Conservation (phyloP, 1,284 basidiomycete species). For the Spongispora temasekensis region DNA sequence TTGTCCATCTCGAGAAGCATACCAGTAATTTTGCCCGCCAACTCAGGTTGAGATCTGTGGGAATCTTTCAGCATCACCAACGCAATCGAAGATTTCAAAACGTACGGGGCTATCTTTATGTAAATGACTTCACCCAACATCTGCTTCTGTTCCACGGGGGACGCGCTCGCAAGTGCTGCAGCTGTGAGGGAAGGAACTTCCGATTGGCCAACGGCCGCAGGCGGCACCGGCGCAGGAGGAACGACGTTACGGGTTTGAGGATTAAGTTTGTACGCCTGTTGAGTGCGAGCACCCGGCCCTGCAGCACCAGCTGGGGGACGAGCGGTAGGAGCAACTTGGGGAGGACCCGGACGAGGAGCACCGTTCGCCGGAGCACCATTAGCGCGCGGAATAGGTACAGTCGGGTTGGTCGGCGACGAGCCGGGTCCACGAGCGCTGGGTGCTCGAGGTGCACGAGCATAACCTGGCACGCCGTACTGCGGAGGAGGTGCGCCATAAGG, state of each 20-base stretch:
- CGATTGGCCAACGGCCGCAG: constrained; percentile 41
- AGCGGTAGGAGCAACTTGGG: constrained; percentile 17
- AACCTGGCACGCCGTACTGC: constrained; percentile 52
- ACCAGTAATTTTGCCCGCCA: constrained; percentile 96
- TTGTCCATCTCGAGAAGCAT: constrained; percentile 99
- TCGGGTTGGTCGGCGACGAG: constrained; percentile 62
- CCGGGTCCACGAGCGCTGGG: constrained; percentile 59
- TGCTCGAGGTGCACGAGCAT: constrained; percentile 54
- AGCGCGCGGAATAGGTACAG: constrained; percentile 56
- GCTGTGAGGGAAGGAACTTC: constrained; percentile 52
- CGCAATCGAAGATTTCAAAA: constrained; percentile 22
- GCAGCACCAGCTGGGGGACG: constrained; percentile 44
- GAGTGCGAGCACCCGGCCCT: constrained; percentile 40
- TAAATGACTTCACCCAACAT: constrained; percentile 94
- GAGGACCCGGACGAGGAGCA: constrained; percentile 45
- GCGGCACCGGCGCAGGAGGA: constrained; percentile 38
- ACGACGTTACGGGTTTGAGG: constrained; percentile 42
- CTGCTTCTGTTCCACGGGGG: constrained; percentile 93
- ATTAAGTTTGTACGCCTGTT: constrained; percentile 42
- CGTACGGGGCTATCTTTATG: constrained; percentile 81
- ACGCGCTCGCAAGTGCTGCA: constrained; percentile 67
- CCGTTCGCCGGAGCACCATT: constrained; percentile 52
- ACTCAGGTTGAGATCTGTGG: constrained; percentile 71
- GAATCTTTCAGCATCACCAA: constrained; percentile 34
- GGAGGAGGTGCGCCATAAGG: constrained; percentile 53